Conservation (phyloP, 177 flowering plant species). For the Telopea speciosissima region DNA sequence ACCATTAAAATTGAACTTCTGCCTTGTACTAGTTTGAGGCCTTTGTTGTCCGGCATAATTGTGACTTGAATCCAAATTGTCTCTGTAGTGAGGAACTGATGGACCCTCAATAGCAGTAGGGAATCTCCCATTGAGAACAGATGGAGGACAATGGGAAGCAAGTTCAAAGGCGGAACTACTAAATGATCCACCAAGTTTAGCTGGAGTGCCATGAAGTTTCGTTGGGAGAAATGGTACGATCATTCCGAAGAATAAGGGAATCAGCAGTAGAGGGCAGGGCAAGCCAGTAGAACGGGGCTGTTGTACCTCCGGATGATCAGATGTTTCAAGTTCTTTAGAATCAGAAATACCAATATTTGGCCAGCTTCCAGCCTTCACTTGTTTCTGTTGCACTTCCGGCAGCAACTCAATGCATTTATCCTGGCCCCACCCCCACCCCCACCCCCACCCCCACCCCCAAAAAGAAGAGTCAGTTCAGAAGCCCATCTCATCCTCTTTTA, state of each 20-base stretch:
- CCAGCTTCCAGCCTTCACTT: slow-evolving; percentile 48
- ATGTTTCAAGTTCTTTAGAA: slow-evolving; percentile 24
- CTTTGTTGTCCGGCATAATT: slow-evolving; percentile 16
- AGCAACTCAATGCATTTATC: slow-evolving; percentile 64
- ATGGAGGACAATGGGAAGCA: slow-evolving; percentile 22
- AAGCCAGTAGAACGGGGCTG: slow-evolving; percentile 28
- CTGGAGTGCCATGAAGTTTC: slow-evolving; percentile 28
- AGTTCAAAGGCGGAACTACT: slow-evolving; percentile 17
- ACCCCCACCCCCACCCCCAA: not conserved
- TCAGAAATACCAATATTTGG: slow-evolving; percentile 21
- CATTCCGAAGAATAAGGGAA: slow-evolving; percentile 22
- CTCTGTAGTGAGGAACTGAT: slow-evolving; percentile 3
- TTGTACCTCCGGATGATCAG: slow-evolving; percentile 14
- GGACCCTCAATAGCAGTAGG: slow-evolving; percentile 23
- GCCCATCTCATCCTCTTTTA: too few relatives aligned
- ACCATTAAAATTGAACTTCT: slow-evolving; percentile 31
- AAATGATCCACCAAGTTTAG: slow-evolving; percentile 17
- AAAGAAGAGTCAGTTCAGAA: not conserved
- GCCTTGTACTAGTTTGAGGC: slow-evolving; percentile 18
- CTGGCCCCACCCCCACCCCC: too few relatives aligned
- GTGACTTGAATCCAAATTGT: slow-evolving; percentile 10
- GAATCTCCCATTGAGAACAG: slow-evolving; percentile 30
- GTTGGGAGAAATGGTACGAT: slow-evolving; percentile 15
- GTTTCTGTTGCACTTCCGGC: slow-evolving; percentile 63
- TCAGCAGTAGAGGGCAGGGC: slow-evolving; percentile 21